Evolutionary conservation across 2,329 filamentous ascomycete species (phyloP), one percentile per base, ranked within the genome.

Genomic region (Aspergillus pseudonomiae): DNA sequence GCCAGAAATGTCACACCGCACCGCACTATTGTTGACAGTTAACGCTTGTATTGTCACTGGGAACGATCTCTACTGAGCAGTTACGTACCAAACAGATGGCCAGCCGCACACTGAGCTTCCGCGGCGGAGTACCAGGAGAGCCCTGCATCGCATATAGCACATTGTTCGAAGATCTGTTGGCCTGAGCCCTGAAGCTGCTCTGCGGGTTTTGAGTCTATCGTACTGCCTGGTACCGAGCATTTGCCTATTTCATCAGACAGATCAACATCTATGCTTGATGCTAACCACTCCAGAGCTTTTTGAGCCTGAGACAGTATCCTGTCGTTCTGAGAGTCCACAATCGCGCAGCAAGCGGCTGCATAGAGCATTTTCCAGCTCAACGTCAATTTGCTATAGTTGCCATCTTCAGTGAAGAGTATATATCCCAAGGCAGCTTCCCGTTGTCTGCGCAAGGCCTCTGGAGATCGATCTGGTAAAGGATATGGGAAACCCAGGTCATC

Each of bases 1-100:
- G 84, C 78, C 6, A 86, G 68, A 58, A 85, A 83, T n/a, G 83
- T 85, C 26, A 87, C 66, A 14, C 79, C 79, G 67, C 86, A 88
- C 41, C 86, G 79, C n/a, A 77, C 81, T 83, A 63, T 36, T 16
- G 9, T n/a, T n/a, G n/a, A n/a, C 16, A 16, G 36, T 70, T 57
- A 71, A 61, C 24, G 45, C 21, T 55, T 39, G n/a, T 55, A 36
- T 36, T 11, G 5, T 32, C 30, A 24, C 3, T 19, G 16, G 3
- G 6, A 32, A 24, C 32, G 11, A 26, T 39, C 6, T 21, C 11
- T 6, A 34, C 32, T 12, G 21, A 50, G 6, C 26, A 21, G 7
- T 24, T 21, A 70, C 77, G 65, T 74, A 83, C 82, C 74, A 63
- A 85, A 87, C 48, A 83, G 64, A 75, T 88, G 86, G 0, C 84